Evolutionary conservation across 495 filamentous ascomycete genomes (phyloP), one percentile per base, ranked within the genome.

Genomic region (Penicillium herquei): DNA sequence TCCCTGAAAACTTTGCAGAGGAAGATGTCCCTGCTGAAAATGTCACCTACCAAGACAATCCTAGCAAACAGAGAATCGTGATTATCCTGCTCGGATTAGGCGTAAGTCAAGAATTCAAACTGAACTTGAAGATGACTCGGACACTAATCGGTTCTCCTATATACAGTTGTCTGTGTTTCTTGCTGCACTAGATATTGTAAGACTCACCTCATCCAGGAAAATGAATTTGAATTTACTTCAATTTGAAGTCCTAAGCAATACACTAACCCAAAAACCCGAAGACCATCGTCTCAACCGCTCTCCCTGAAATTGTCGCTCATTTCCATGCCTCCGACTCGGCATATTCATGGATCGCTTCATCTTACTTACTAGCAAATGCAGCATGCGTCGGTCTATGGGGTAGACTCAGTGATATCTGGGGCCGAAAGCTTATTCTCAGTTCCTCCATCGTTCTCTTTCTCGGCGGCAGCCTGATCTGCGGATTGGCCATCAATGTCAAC

Each of bases 371-470:
- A 1, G 59, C 64, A 6, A 58, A 39, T 12, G 57, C 64, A 1
- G 64, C 64, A 4, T 34, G 42, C 7, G 49, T 52, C 6, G 65
- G 70, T 3, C 52, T 67, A 45, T 90, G 87, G 85, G 87, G 82
- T 17, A 86, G 86, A 57, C 65, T 88, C 43, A 81, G 77, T 35
- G 89, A 92, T 61, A 91, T 93, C 49, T 92, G 80, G 75, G 89
- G 89, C 3, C 83, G 89, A 16, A 92, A 91, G 60, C 84, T 83
- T 1, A 83, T 87, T 44, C 69, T 93, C 21, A 70, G 91, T 7
- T 45, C 80, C 3, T 84, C 87, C 3, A 82, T 83, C 18, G 67
- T 70, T 11, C 67, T 89, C 17, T 93, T 93, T 72, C 80, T 87
- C 63, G 61, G 85, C 3, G 87, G 84, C 1, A 84, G 80, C 40